phyloP scores from a whole-genome alignment of 2,329 filamentous ascomycete genomes.

The Cercospora sp. region DNA sequence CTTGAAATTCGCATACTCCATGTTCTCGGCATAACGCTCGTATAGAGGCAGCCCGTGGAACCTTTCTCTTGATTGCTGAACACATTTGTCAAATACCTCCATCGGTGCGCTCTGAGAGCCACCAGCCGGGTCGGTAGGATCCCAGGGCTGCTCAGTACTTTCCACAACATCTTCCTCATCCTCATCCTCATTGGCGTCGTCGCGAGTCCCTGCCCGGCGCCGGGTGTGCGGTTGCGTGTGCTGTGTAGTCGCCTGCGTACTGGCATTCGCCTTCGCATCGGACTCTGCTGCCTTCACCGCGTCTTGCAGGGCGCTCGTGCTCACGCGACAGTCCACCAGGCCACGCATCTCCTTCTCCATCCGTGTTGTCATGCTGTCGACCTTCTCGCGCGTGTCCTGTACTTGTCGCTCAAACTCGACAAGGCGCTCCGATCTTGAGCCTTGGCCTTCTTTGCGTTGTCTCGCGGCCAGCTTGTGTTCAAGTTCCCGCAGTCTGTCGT shows the following conservation, averaged over 20 bases:
- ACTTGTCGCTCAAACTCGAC: slow-evolving; percentile 45
- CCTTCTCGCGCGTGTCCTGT: slow-evolving; percentile 45
- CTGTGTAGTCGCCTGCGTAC: slow-evolving; percentile 42
- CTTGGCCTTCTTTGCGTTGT: slow-evolving; percentile 32
- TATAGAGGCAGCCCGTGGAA: slow-evolving; percentile 44
- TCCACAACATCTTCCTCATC: slow-evolving; percentile 36
- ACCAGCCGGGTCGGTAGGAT: slow-evolving; percentile 43
- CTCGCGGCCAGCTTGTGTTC: slow-evolving; percentile 37
- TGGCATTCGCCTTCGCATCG: slow-evolving; percentile 39
- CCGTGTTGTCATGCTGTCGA: slow-evolving; percentile 53
- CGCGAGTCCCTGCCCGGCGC: slow-evolving; percentile 28
- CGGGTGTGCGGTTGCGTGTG: slow-evolving; percentile 31
- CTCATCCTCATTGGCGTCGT: slow-evolving; percentile 16
- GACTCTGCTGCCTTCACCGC: slow-evolving; percentile 47
- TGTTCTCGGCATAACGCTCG: slow-evolving; percentile 58
- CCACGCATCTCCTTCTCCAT: slow-evolving; percentile 60
- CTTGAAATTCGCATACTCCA: slow-evolving; percentile 63
- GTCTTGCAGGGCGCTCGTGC: slow-evolving; percentile 47
- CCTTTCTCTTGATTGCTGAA: slow-evolving; percentile 46
- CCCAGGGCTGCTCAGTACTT: slow-evolving; percentile 42
- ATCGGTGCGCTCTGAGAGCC: slow-evolving; percentile 40
- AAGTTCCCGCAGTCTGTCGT: slow-evolving; percentile 53
- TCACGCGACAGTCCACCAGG: slow-evolving; percentile 58
- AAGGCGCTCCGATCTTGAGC: slow-evolving; percentile 38
- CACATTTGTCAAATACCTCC: slow-evolving; percentile 41